Base-by-base conservation (phyloP, 2,329 filamentous ascomycete species). In the Penicillium sp. region DNA sequence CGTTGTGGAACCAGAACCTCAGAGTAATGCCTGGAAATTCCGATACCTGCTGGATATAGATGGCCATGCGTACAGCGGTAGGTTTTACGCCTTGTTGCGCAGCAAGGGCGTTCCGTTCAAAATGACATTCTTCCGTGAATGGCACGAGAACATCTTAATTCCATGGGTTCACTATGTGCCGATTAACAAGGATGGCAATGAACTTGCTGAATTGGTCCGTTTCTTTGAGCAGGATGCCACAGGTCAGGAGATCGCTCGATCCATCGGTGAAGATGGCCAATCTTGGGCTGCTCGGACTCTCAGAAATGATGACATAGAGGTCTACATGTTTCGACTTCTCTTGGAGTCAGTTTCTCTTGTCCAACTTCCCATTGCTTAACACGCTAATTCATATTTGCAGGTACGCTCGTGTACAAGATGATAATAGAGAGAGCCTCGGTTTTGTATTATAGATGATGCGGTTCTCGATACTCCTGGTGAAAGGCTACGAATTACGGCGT, bases 1-100 rank as follows among this genome's bases (percentile, higher is more conserved):
- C 23, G 6, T 51, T 28, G 82, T 82, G 18, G 79, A 82, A 2
- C 79, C 79, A 29, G 88, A 82, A 2, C 82, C 88, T 58, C 87
- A 88, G 68, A 82, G 89, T 61, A 85, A 88, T 58, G 90, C 89
- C 0, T 95, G 89, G 86, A 77, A 78, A 45, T 89, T 86, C 73
- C 72, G 16, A 60, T 72, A 26, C 31, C 36, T 56, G 15, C 76
- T 83, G 48, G 82, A 84, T 52, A 52, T 81, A 2, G 82, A 84
- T 61, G 82, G 81, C 2, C 83, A 84, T 60, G 76, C 78, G 4
- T 78, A 81, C 52, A 81, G 77, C 29, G 81, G 80, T 0, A 75
- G 81, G 0, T 85, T 74, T 60, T 79, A 80, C 60, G 74, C 74
- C 34, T 65, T 84, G 0, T 65, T 85, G 2, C 74, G 76, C 0